Percentiles rank a stretch among this genome's conserved stretches.
Conservation (phyloP, 495 filamentous ascomycete genomes). For the Penicillium turbatum region DNA sequence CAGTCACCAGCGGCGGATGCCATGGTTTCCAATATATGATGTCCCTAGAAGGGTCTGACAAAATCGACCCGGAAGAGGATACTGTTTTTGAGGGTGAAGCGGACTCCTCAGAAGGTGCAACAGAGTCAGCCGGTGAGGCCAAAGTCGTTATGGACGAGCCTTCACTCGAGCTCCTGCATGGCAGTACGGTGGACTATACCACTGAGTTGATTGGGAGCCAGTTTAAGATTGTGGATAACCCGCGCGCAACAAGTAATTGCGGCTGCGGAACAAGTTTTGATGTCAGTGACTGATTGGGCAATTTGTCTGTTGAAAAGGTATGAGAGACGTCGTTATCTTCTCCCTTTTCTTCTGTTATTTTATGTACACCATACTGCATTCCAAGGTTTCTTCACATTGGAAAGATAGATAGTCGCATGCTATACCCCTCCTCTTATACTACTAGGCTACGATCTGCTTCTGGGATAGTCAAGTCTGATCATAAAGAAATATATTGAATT, state of each 20-base stretch:
- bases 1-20: slow-evolving; percentile 88
- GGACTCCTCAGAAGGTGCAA: slow-evolving; percentile 18
- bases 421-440: slow-evolving; percentile 24
- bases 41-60: slow-evolving; percentile 62
- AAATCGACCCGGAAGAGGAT: slow-evolving; percentile 70
- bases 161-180: slow-evolving; percentile 83
- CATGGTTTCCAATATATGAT: slow-evolving; percentile 98
- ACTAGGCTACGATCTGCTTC: neutral
- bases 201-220: slow-evolving; percentile 97
- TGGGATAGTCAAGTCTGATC: neutral
- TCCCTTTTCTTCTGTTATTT: neutral
- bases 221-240: slow-evolving; percentile 95
- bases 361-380: slow-evolving; percentile 23
- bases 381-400: slow-evolving; percentile 7
- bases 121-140: slow-evolving; percentile 50
- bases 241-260: slow-evolving; percentile 85
- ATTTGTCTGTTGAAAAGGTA: neutral
- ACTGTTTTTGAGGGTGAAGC: slow-evolving; percentile 51
- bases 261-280: slow-evolving; percentile 98
- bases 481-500: neutral
- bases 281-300: slow-evolving; percentile 55
- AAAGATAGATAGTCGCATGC: slow-evolving; percentile 26
- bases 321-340: slow-evolving; percentile 6
- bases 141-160: slow-evolving; percentile 87
- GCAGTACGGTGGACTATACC: slow-evolving; percentile 91